phyloP scores from a whole-genome alignment of 352 stramenopile genomes.

The Pythium aquatile region DNA sequence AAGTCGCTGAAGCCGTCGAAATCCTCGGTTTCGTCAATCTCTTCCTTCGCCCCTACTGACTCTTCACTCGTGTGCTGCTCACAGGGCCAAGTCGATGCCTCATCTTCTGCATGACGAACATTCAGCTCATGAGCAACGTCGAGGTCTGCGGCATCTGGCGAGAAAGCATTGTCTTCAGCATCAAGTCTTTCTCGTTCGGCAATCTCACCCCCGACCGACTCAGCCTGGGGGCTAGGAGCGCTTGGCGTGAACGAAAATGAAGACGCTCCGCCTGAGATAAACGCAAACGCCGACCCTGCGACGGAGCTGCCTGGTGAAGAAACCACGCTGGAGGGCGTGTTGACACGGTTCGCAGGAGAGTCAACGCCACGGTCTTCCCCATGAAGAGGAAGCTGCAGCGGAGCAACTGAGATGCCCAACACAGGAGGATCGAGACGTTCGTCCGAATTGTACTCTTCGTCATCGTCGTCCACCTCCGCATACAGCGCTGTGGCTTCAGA shows the following conservation, averaged over 20 bases:
- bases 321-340: conserved; percentile 18
- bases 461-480: conserved; percentile 10
- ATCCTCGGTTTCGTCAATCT: background rate
- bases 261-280: conserved; percentile 12
- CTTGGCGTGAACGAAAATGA: conserved; percentile 8
- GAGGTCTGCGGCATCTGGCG: background rate
- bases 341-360: background rate
- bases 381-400: background rate
- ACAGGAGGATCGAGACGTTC: background rate
- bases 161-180: background rate
- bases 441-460: background rate
- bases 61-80: background rate
- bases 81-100: background rate
- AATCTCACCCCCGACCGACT: background rate
- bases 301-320: conserved; percentile 21
- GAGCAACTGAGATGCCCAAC: background rate
- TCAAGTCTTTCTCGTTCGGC: background rate
- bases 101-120: background rate
- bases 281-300: conserved; percentile 18
- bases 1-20: no score
- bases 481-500: conserved; percentile 8
- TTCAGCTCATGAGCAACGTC: background rate
- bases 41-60: background rate
- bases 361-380: background rate
- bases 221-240: background rate